phyloP scores from a whole-genome alignment of 129 eudicot species.

The Helianthus tuberosus region DNA sequence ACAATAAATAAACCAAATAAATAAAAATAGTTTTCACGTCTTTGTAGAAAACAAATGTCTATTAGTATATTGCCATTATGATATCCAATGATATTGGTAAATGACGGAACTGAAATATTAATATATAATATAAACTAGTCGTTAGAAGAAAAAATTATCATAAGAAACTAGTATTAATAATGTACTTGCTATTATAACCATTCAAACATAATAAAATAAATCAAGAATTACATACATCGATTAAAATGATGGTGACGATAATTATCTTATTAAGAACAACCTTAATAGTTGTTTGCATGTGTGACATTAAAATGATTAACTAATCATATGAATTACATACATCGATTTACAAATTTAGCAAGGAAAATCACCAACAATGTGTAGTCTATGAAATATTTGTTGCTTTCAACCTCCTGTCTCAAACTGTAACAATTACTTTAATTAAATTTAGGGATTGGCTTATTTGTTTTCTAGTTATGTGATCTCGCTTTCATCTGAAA shows the following conservation, averaged over 20 bases:
- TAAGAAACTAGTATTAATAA: too few relatives aligned
- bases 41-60: too few relatives aligned
- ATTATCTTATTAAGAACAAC: not conserved
- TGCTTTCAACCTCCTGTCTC: not conserved
- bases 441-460: not conserved
- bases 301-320: not conserved
- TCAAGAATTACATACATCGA: too few relatives aligned
- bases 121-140: too few relatives aligned
- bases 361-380: not conserved
- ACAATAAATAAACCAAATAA: too few relatives aligned
- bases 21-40: too few relatives aligned
- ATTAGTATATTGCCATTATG: too few relatives aligned
- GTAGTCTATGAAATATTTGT: not conserved
- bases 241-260: not conserved
- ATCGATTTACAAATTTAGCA: not conserved
- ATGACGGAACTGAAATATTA: too few relatives aligned
- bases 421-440: not conserved
- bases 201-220: too few relatives aligned
- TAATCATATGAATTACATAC: not conserved
- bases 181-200: too few relatives aligned
- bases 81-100: too few relatives aligned
- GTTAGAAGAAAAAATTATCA: too few relatives aligned
- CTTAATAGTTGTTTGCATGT: not conserved
- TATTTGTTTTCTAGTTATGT: slow-evolving; percentile 11
- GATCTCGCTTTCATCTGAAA: slow-evolving; percentile 30